Conservation (phyloP, 1,139 yeast genomes). For the Protomyces inundatus region DNA sequence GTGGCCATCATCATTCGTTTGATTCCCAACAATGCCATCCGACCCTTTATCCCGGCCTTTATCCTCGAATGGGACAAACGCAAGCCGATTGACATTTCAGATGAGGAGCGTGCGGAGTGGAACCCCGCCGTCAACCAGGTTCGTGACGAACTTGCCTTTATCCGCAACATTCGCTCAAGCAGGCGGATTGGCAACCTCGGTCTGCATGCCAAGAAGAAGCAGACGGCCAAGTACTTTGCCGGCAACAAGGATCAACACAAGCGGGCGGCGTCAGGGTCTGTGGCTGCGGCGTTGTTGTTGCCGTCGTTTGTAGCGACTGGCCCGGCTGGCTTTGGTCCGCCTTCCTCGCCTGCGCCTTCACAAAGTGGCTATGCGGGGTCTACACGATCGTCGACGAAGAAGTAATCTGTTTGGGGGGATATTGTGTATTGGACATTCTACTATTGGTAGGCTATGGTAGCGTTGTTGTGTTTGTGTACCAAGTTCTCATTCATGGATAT, state of each 20-base stretch:
- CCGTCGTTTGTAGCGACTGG: slow-evolving; percentile 23
- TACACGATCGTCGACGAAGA: neutral
- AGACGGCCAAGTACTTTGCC: slow-evolving; percentile 16
- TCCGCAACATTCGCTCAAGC: slow-evolving; percentile 43
- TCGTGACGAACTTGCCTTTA: slow-evolving; percentile 40
- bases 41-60: slow-evolving; percentile 62
- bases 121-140: slow-evolving; percentile 44
- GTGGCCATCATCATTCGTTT: slow-evolving; percentile 64
- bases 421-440: neutral
- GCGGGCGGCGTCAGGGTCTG: slow-evolving; percentile 22
- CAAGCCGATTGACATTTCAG: slow-evolving; percentile 20
- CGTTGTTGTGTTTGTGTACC: neutral
- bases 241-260: slow-evolving; percentile 24
- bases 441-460: neutral
- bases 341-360: slow-evolving; percentile 8
- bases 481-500: too few relatives aligned
- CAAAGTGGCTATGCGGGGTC: neutral
- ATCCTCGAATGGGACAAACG: slow-evolving; percentile 40
- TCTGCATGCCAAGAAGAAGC: slow-evolving; percentile 6
- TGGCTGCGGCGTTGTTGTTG: slow-evolving; percentile 22
- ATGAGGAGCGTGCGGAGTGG: slow-evolving; percentile 37
- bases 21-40: slow-evolving; percentile 65
- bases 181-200: slow-evolving; percentile 26
- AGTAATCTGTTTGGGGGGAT: neutral
- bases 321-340: slow-evolving; percentile 24